Percentiles rank a stretch among this genome's conserved stretches.
Conservation (phyloP, 257 asterid species). For the Oldenlandia corymbosa region DNA sequence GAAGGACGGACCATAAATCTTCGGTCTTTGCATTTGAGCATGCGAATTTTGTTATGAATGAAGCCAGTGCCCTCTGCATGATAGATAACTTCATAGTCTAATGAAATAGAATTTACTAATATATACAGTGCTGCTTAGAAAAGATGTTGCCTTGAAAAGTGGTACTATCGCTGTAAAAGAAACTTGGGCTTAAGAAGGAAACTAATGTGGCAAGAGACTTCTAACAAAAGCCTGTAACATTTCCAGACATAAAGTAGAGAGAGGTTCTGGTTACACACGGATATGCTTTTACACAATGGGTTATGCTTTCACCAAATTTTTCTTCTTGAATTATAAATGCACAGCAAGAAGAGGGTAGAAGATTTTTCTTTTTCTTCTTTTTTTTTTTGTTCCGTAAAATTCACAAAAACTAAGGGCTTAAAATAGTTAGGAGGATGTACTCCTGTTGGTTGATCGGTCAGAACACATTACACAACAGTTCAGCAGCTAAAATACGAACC, state of each 20-base stretch:
- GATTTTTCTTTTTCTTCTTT: too few relatives aligned
- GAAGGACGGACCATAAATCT: slow-evolving; percentile 86
- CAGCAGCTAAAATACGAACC: neutral
- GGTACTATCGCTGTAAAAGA: neutral
- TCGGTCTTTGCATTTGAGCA: slow-evolving; percentile 87
- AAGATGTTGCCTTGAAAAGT: neutral
- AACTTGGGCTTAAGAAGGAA: neutral
- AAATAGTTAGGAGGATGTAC: neutral
- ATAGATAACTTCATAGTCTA: neutral
- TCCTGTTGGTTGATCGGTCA: neutral
- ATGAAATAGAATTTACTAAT: neutral
- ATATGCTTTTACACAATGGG: neutral
- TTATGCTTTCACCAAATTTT: neutral
- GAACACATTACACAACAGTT: neutral
- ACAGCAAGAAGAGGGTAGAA: neutral
- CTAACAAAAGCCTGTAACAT: neutral
- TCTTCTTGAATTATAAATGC: neutral
- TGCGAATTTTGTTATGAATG: slow-evolving; percentile 68
- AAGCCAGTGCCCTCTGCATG: slow-evolving; percentile 69
- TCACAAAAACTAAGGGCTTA: neutral
- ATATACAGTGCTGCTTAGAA: neutral
- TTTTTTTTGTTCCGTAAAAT: neutral
- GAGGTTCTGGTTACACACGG: neutral
- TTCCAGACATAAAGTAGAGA: neutral
- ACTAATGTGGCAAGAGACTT: neutral